Percentiles rank a stretch among this genome's conserved stretches.
Evolutionary conservation across 306 rosid species (phyloP).

Genomic region (Prunus kanzakura): DNA sequence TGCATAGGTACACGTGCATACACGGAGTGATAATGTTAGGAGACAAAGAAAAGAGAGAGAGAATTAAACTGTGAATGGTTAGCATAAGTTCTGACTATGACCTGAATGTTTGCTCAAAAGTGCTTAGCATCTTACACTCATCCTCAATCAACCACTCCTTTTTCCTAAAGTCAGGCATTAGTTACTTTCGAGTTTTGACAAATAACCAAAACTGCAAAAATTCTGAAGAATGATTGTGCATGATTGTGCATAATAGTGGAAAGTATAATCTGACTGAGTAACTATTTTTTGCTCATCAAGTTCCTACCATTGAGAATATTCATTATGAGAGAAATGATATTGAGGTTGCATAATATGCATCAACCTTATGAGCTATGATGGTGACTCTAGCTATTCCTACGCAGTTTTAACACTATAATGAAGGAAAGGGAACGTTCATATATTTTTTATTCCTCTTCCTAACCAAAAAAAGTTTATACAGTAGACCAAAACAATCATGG

Average conservation of each 20-base stretch:
- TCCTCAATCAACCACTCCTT: background rate
- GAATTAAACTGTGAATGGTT: background rate
- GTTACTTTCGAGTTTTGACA: background rate
- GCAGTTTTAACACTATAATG: background rate
- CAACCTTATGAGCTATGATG: background rate
- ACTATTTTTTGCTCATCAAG: no score
- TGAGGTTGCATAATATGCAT: background rate
- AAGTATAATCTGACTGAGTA: background rate
- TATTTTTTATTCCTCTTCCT: background rate
- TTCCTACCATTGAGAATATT: background rate
- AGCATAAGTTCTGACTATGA: background rate
- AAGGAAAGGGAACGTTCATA: background rate
- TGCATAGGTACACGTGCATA: background rate
- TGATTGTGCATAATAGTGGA: background rate
- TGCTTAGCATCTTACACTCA: background rate
- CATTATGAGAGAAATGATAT: background rate
- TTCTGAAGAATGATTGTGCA: background rate
- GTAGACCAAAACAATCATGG: background rate
- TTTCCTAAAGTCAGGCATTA: background rate
- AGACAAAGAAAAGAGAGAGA: no score
- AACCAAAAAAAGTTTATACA: background rate
- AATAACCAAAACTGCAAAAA: background rate
- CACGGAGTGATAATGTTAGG: background rate
- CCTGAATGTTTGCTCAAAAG: background rate
- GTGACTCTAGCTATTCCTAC: background rate